Conservation (phyloP, 495 filamentous ascomycete species). For the Talaromyces wortmannii region DNA sequence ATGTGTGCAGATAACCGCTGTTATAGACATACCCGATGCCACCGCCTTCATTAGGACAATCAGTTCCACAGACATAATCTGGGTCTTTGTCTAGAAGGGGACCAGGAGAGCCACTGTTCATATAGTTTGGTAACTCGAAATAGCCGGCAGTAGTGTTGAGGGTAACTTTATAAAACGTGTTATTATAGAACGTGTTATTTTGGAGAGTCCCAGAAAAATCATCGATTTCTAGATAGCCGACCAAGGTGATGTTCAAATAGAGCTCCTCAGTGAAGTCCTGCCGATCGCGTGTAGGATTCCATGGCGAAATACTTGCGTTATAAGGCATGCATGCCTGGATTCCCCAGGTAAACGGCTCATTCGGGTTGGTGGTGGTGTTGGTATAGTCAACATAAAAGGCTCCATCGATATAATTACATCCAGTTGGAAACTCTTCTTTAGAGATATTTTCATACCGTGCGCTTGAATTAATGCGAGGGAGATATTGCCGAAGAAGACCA, state of each 20-base stretch:
- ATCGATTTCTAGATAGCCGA: neutral
- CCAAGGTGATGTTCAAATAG: slow-evolving; percentile 13
- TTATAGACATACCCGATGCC: neutral
- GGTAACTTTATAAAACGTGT: slow-evolving; percentile 3
- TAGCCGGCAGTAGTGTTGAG: slow-evolving; percentile 17
- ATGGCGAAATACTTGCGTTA: slow-evolving; percentile 13
- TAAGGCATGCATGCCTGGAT: slow-evolving; percentile 18
- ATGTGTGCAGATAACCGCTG: neutral
- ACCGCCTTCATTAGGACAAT: neutral
- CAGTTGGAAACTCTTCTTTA: slow-evolving; percentile 8
- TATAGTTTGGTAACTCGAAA: slow-evolving; percentile 22
- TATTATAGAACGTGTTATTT: neutral
- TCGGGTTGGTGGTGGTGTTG: slow-evolving; percentile 1
- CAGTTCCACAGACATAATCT: slow-evolving; percentile 3
- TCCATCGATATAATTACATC: slow-evolving; percentile 9
- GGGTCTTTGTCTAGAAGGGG: slow-evolving; percentile 9
- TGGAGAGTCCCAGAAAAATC: neutral
- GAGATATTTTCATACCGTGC: slow-evolving; percentile 12
- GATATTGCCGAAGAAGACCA: slow-evolving; percentile 19
- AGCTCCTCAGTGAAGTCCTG: slow-evolving; percentile 24
- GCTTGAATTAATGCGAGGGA: slow-evolving; percentile 21
- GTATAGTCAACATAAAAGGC: slow-evolving; percentile 12
- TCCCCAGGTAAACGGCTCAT: slow-evolving; percentile 1
- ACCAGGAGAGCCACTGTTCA: slow-evolving; percentile 10
- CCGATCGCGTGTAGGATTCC: slow-evolving; percentile 16